Evolutionary conservation across 2,329 filamentous ascomycete species (phyloP), one percentile per base, ranked within the genome.

Genomic region (Ascocoryne sarcoides): DNA sequence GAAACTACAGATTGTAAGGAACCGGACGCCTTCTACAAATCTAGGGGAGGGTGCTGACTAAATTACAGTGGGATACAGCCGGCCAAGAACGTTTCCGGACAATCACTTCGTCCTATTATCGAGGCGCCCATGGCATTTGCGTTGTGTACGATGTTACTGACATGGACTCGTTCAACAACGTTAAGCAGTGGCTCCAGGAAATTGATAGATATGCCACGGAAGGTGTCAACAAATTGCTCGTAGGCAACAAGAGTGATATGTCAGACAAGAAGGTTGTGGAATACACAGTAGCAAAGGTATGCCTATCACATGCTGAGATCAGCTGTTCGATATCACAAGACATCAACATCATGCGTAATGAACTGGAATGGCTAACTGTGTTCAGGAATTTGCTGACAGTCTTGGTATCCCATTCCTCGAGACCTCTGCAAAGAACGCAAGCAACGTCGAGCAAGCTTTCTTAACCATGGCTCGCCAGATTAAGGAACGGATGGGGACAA

Each of bases 171-270:
- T 98, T 98, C 86, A 96, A 98, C 82, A 98, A 96, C 73, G 92
- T 98, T 60, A 96, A 98, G 84, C 92, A 98, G 76, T 98, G 92
- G 92, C 79, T 98, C 48, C 92, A 98, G 68, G 92, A 98, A 73
- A 98, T 98, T 59, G 92, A 98, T 73, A 82, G 92, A 65, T 96
- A 98, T 62, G 92, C 92, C 57, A 98, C 92, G 55, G 92, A 98
- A 70, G 92, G 92, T 53, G 92, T 98, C 62, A 98, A 98, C 80
- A 98, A 98, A 78, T 77, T 98, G 53, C 81, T 98, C 48, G 90
- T 98, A 49, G 92, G 92, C 62, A 98, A 98, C 84, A 98, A 98
- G 84, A 95, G 88, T 70, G 92, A 98, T 84, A 96, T 98, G 88
- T 81, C 90, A 45, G 92, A 98, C 71, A 98, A 98, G 84, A 98